phyloP scores from a whole-genome alignment of 2,329 filamentous ascomycete species.

The Neonectria faginata region DNA sequence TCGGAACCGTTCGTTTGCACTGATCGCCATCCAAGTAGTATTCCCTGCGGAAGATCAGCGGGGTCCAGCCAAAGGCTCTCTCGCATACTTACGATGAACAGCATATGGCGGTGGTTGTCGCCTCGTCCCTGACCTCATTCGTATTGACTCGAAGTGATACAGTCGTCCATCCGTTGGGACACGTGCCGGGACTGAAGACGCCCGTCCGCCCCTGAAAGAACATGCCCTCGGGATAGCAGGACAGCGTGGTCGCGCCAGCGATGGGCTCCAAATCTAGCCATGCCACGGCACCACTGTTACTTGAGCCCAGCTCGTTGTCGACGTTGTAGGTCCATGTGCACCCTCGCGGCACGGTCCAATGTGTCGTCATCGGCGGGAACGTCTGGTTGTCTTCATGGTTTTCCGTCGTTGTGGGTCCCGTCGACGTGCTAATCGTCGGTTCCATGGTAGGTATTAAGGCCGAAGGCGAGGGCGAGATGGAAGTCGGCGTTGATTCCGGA shows the following conservation, averaged over 20 bases:
- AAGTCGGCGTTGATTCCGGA: slow-evolving; percentile 17
- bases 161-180: slow-evolving; percentile 56
- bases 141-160: slow-evolving; percentile 49
- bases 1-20: slow-evolving; percentile 52
- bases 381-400: slow-evolving; percentile 37
- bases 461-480: slow-evolving; percentile 35
- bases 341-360: slow-evolving; percentile 51
- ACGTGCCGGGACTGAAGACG: slow-evolving; percentile 55
- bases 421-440: slow-evolving; percentile 34
- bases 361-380: slow-evolving; percentile 54
- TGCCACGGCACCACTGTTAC: slow-evolving; percentile 47
- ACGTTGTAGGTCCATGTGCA: slow-evolving; percentile 56
- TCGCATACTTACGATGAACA: slow-evolving; percentile 55
- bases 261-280: slow-evolving; percentile 54
- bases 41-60: slow-evolving; percentile 46
- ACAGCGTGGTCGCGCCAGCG: slow-evolving; percentile 52
- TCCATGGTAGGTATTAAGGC: slow-evolving; percentile 29
- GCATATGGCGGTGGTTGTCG: slow-evolving; percentile 55
- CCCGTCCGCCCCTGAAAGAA: slow-evolving; percentile 52
- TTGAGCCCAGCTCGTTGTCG: slow-evolving; percentile 41
- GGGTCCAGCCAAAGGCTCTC: not conserved
- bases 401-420: slow-evolving; percentile 34
- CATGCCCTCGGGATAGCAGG: slow-evolving; percentile 57
- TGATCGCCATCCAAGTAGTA: slow-evolving; percentile 50
- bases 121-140: slow-evolving; percentile 42